Conservation (phyloP, 2,329 filamentous ascomycete species). For the Ophiobolus disseminans region DNA sequence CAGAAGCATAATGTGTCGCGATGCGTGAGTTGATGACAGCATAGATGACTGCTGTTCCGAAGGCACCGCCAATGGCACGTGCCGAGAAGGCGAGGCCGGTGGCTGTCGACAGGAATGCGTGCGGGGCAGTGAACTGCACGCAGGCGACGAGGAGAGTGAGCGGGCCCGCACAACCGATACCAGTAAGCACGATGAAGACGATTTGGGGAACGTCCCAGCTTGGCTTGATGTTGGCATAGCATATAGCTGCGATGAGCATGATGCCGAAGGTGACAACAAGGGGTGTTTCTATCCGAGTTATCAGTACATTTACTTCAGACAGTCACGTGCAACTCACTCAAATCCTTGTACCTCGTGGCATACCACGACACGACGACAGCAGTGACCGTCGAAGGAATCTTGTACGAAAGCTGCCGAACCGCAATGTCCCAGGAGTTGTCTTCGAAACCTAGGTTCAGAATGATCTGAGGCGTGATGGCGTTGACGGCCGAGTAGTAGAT, state of each 20-base stretch:
- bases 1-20: constrained; percentile 25
- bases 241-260: constrained; percentile 37
- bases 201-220: constrained; percentile 34
- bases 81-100: constrained; percentile 44
- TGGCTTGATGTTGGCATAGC: constrained; percentile 35
- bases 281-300: constrained; percentile 24
- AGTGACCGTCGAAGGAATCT: constrained; percentile 31
- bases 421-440: constrained; percentile 39
- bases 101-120: constrained; percentile 39
- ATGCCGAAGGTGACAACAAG: constrained; percentile 35
- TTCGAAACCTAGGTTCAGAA: constrained; percentile 43
- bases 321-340: constrained; percentile 22
- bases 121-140: constrained; percentile 41
- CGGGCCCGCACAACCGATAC: constrained; percentile 37
- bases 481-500: constrained; percentile 56
- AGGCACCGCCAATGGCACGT: constrained; percentile 41
- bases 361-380: constrained; percentile 36
- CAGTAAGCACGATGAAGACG: constrained; percentile 34
- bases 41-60: constrained; percentile 41
- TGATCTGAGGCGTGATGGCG: constrained; percentile 39
- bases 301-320: neutral
- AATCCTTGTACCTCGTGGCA: constrained; percentile 37
- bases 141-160: constrained; percentile 42
- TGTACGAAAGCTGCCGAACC: constrained; percentile 37
- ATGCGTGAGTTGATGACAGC: constrained; percentile 37